phyloP scores from a whole-genome alignment of 805 yeast species.

The Saccharomycopsis oosterbeekiorum region DNA sequence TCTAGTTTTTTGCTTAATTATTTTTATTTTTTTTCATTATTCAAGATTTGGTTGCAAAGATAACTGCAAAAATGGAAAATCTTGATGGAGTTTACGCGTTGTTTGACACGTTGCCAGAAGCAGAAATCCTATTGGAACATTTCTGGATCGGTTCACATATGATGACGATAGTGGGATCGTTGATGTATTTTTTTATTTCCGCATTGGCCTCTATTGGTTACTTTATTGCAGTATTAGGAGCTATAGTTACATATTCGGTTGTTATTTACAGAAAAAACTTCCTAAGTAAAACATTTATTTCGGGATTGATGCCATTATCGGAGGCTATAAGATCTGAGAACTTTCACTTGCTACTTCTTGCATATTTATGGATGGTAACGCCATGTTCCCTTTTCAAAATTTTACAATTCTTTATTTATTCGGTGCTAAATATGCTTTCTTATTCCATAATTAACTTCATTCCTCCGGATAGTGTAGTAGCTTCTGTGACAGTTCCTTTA shows the following conservation, averaged over 20 bases:
- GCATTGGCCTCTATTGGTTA: conserved; percentile 7
- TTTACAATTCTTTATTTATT: conserved; percentile 17
- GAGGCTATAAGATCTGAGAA: conserved; percentile 18
- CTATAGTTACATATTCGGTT: conserved; percentile 10
- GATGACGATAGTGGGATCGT: conserved; percentile 7
- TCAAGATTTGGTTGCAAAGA: neutral
- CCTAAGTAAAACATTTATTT: conserved; percentile 1
- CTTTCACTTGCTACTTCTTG: conserved; percentile 16
- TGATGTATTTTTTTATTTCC: conserved; percentile 9
- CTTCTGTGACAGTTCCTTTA: conserved; percentile 43
- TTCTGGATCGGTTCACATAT: conserved; percentile 9
- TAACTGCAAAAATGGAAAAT: neutral
- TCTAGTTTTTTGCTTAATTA: no score
- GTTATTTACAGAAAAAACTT: conserved; percentile 8
- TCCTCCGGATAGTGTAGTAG: conserved; percentile 32
- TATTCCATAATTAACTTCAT: conserved; percentile 5
- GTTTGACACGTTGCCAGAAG: conserved; percentile 4
- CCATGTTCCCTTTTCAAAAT: conserved; percentile 16
- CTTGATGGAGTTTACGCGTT: neutral
- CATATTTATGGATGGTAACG: conserved; percentile 14
- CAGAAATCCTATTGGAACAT: conserved; percentile 1
- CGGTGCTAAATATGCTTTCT: conserved; percentile 13
- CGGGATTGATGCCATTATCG: conserved; percentile 15
- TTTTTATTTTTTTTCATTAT: neutral
- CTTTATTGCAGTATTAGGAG: conserved; percentile 9